phyloP scores from a whole-genome alignment of 2,329 filamentous ascomycete species.

The Elsinoe australis region DNA sequence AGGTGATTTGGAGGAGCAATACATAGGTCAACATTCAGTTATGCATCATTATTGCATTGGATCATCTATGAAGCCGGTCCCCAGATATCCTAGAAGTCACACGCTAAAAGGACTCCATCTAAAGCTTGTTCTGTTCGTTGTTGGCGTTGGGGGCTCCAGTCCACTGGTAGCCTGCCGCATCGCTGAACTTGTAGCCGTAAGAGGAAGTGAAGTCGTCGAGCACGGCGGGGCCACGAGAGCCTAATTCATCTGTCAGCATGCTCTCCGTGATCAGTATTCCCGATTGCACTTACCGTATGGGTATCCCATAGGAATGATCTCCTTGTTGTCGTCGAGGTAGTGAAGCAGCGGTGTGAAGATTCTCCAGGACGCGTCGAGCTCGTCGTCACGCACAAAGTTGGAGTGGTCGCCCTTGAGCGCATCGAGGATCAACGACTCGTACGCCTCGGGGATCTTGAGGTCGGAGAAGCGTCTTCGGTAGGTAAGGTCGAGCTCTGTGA shows the following conservation, averaged over 20 bases:
- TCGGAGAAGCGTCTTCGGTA: slow-evolving; percentile 98
- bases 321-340: slow-evolving; percentile 98
- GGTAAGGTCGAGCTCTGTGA: slow-evolving; percentile 95
- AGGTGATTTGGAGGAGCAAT: no score
- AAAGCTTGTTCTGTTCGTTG: slow-evolving; percentile 72
- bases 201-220: slow-evolving; percentile 97
- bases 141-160: slow-evolving; percentile 66
- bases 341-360: slow-evolving; percentile 96
- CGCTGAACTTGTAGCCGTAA: slow-evolving; percentile 98
- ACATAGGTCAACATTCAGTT: no score
- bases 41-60: slow-evolving; percentile 15
- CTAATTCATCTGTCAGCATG: slow-evolving; percentile 42
- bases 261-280: background rate
- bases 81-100: slow-evolving; percentile 8
- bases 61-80: slow-evolving; percentile 7
- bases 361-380: slow-evolving; percentile 95
- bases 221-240: slow-evolving; percentile 90
- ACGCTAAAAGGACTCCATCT: slow-evolving; percentile 26
- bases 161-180: slow-evolving; percentile 94
- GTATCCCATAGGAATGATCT: slow-evolving; percentile 99
- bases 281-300: slow-evolving; percentile 69
- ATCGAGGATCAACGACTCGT: slow-evolving; percentile 94
- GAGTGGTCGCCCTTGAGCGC: slow-evolving; percentile 98
- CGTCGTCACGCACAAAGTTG: slow-evolving; percentile 96
- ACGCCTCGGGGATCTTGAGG: slow-evolving; percentile 97